Conservation (phyloP, 495 filamentous ascomycete species). For the Schizothecium vesticola region DNA sequence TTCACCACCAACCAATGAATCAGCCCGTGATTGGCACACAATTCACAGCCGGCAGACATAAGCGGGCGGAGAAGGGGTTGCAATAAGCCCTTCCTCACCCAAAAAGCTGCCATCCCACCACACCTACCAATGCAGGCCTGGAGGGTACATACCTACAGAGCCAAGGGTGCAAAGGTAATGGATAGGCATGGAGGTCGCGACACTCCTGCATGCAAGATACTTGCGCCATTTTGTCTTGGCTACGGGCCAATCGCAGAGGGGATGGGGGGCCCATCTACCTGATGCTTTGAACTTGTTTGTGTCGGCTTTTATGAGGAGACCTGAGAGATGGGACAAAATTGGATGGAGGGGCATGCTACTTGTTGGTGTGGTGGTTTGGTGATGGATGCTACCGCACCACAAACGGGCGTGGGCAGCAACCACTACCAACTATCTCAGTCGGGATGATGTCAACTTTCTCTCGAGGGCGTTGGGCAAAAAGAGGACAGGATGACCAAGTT, state of each 20-base stretch:
- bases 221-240: conserved; percentile 16
- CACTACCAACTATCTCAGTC: not conserved
- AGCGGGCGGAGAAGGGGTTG: no score
- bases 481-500: not conserved
- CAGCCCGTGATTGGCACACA: not conserved
- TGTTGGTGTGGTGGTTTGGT: not conserved
- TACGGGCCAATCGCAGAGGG: not conserved
- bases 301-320: not conserved
- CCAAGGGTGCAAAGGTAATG: not conserved
- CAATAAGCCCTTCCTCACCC: not conserved
- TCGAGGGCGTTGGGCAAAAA: not conserved
- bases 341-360: not conserved
- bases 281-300: not conserved
- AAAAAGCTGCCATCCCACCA: not conserved
- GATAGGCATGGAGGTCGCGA: not conserved
- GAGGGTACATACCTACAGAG: not conserved
- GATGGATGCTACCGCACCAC: not conserved
- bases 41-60: not conserved
- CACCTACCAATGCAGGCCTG: no score
- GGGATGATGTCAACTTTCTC: not conserved
- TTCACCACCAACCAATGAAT: not conserved
- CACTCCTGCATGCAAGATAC: conserved; percentile 10
- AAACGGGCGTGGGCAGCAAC: not conserved
- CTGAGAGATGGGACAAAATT: not conserved
- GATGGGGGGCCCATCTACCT: not conserved